A percentile compares a stretch with the other conserved stretches of the same genome.
These are phyloP conservation scores for Rhizopus delemar DNA, from an alignment of 371 early-diverging fungal genomes.

Conservation along the genomic window DNA sequence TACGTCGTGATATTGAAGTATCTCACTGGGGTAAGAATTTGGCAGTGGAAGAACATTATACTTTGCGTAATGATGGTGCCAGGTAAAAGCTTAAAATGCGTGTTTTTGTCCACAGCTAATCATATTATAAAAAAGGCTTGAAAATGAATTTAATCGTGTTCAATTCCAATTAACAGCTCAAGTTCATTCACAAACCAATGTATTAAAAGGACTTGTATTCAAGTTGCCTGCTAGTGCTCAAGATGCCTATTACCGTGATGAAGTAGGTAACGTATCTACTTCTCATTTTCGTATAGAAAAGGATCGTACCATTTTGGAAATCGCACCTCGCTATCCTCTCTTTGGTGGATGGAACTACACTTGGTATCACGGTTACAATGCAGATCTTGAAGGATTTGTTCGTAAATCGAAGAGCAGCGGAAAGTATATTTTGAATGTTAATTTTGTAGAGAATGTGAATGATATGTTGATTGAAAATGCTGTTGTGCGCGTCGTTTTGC, in stretches of 20 bases:
- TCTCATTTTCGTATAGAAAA: slow-evolving; percentile 65
- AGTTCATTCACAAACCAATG: slow-evolving; percentile 61
- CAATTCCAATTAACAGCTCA: slow-evolving; percentile 58
- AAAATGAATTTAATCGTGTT: slow-evolving; percentile 74
- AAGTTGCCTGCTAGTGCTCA: slow-evolving; percentile 68
- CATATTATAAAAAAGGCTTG: slow-evolving; percentile 52
- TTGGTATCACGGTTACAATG: slow-evolving; percentile 91
- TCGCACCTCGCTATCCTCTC: slow-evolving; percentile 89
- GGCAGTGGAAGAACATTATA: slow-evolving; percentile 83
- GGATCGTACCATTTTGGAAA: slow-evolving; percentile 59
- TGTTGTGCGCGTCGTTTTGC: slow-evolving; percentile 77
- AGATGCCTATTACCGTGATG: slow-evolving; percentile 88
- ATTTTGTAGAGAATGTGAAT: slow-evolving; percentile 67
- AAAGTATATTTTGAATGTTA: slow-evolving; percentile 65
- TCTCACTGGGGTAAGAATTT: slow-evolving; percentile 87
- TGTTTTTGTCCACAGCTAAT: no score
- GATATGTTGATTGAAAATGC: slow-evolving; percentile 68
- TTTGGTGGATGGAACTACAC: slow-evolving; percentile 96
- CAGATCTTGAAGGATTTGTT: slow-evolving; percentile 60
- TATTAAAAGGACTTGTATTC: slow-evolving; percentile 55
- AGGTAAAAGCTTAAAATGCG: slow-evolving; percentile 43
- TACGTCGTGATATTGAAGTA: slow-evolving; percentile 76
- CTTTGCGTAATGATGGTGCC: slow-evolving; percentile 82
- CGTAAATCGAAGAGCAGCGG: slow-evolving; percentile 48
- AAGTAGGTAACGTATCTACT: slow-evolving; percentile 96